Conservation (phyloP, 2,329 filamentous ascomycete species). For the Fusarium keratoplasticum region DNA sequence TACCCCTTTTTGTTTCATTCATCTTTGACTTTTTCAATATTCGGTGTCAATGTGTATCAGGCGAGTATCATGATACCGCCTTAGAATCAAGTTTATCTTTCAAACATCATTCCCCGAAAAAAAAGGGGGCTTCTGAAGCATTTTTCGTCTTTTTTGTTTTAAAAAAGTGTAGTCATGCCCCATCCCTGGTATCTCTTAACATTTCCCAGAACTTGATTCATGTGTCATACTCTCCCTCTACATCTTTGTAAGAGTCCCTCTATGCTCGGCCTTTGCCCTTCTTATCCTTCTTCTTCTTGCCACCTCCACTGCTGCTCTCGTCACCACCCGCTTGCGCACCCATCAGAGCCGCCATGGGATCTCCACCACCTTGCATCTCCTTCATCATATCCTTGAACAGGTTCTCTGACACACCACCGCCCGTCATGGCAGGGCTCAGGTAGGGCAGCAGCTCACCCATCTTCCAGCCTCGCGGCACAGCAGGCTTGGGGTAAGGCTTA, state of each 20-base stretch:
- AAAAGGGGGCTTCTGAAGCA: conserved; percentile 8
- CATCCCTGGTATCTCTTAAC: conserved; percentile 33
- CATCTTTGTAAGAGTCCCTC: conserved; percentile 1
- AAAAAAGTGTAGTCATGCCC: conserved; percentile 23
- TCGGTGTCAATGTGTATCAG: conserved; percentile 27
- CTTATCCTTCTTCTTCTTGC: conserved; percentile 62
- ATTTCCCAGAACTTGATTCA: conserved; percentile 23
- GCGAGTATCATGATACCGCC: conserved; percentile 25
- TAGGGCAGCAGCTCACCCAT: conserved; percentile 86
- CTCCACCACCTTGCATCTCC: conserved; percentile 76
- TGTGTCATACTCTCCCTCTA: not conserved
- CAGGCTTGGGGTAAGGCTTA: conserved; percentile 77
- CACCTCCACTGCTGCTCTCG: conserved; percentile 44
- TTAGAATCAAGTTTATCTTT: conserved; percentile 25
- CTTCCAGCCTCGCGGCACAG: conserved; percentile 90
- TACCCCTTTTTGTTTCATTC: conserved; percentile 37
- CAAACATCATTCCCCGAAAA: conserved; percentile 2
- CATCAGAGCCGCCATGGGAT: conserved; percentile 59
- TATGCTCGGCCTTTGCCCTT: conserved; percentile 57
- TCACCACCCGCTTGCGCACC: conserved; percentile 49
- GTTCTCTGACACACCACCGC: conserved; percentile 94
- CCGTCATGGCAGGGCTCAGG: conserved; percentile 88
- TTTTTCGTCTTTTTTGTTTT: conserved; percentile 34
- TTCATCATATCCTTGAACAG: conserved; percentile 97
- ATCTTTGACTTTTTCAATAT: conserved; percentile 21